Evolutionary conservation across 257 asterid species (phyloP).

Genomic region (Primulina huaijiensis): DNA sequence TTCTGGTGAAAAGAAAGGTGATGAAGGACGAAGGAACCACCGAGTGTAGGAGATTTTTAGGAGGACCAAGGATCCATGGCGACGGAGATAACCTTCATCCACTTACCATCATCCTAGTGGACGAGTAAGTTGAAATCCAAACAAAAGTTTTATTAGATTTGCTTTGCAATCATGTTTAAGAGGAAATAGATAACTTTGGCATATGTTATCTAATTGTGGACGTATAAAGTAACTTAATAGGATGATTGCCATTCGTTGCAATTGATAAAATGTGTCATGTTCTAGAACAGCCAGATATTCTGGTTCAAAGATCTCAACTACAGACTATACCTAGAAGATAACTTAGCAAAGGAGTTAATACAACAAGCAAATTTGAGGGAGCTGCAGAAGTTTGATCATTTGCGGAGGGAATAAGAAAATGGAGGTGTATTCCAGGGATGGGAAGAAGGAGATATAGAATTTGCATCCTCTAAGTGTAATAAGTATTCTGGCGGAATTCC

Average conservation of each 20-base stretch:
- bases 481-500: conserved; percentile 80
- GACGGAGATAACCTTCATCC: conserved; percentile 50
- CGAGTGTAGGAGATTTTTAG: conserved; percentile 81
- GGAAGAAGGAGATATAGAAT: conserved; percentile 82
- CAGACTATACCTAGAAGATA: conserved; percentile 78
- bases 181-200: no score
- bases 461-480: conserved; percentile 68
- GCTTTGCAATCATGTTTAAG: no score
- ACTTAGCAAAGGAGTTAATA: conserved; percentile 71
- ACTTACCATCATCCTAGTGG: conserved; percentile 78
- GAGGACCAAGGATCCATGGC: conserved; percentile 51
- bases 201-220: not conserved
- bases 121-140: conserved; percentile 58
- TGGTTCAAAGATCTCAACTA: conserved; percentile 98
- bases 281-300: conserved; percentile 74
- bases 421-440: conserved; percentile 94
- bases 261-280: conserved; percentile 28
- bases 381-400: conserved; percentile 74
- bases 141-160: no score
- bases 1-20: conserved; percentile 94
- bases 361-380: conserved; percentile 64
- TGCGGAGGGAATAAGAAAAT: conserved; percentile 59
- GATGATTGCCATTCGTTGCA: not conserved
- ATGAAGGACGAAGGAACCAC: conserved; percentile 76
- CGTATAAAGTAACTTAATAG: not conserved